Conservation (phyloP, 1,139 yeast species). For the Debaryomyces sp. region DNA sequence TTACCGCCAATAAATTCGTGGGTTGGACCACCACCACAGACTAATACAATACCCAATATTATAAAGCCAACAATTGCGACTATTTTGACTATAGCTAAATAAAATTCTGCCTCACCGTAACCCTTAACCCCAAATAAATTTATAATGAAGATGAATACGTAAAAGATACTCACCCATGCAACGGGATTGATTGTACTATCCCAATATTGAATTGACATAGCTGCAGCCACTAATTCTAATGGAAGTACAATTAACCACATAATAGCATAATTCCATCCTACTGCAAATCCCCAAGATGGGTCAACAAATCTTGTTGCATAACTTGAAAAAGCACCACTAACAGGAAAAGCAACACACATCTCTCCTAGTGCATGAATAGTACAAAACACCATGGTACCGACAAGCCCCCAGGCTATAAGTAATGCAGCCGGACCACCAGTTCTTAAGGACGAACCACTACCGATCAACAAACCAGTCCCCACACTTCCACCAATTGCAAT, state of each 20-base stretch:
- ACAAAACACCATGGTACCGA: conserved; percentile 71
- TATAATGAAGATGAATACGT: conserved; percentile 54
- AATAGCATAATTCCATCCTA: conserved; percentile 79
- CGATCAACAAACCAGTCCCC: conserved; percentile 73
- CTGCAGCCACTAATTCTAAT: conserved; percentile 74
- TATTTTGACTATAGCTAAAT: conserved; percentile 60
- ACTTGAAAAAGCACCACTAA: conserved; percentile 77
- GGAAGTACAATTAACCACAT: conserved; percentile 82
- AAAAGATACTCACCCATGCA: conserved; percentile 66
- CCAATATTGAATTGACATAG: conserved; percentile 72
- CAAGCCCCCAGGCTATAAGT: conserved; percentile 65
- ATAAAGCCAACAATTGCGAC: conserved; percentile 66
- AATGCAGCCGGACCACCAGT: conserved; percentile 84
- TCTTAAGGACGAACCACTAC: conserved; percentile 67
- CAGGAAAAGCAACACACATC: conserved; percentile 76
- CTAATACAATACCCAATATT: conserved; percentile 61
- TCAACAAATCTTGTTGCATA: conserved; percentile 73
- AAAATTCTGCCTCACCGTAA: conserved; percentile 74
- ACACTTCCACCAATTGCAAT: conserved; percentile 68
- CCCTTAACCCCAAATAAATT: conserved; percentile 74
- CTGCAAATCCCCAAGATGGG: conserved; percentile 76
- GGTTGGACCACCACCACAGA: conserved; percentile 68
- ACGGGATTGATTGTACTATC: conserved; percentile 60
- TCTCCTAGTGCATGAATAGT: conserved; percentile 89
- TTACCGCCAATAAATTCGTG: conserved; percentile 64